A percentile compares a stretch with the other conserved stretches of the same genome.
phyloP scores from a whole-genome alignment of 495 filamentous ascomycete species.

The Daldinia childiae region DNA sequence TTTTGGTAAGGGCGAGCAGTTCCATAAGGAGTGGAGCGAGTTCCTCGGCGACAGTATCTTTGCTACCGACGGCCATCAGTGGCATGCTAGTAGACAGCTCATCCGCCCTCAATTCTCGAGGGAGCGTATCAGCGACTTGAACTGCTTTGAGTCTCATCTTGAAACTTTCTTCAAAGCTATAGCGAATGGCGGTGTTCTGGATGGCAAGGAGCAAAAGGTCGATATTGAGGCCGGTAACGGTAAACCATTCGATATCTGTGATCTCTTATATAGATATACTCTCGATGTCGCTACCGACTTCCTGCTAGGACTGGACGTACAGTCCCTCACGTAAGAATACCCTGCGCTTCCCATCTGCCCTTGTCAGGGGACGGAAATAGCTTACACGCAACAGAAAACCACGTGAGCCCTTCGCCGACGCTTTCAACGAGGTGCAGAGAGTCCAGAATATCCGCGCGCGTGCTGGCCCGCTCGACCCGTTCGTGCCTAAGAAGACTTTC shows the following conservation, averaged over 20 bases:
- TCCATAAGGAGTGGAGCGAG: constrained; percentile 74
- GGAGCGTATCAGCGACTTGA: constrained; percentile 80
- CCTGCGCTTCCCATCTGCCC: constrained; percentile 1
- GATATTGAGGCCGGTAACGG: constrained; percentile 59
- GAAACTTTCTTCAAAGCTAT: constrained; percentile 69
- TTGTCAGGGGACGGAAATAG: constrained; percentile 17
- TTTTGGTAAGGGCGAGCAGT: constrained; percentile 75
- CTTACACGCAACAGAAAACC: constrained; percentile 47
- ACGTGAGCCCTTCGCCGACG: constrained; percentile 69
- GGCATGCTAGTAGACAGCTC: constrained; percentile 79
- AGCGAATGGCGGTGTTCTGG: constrained; percentile 62
- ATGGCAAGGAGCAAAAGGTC: constrained; percentile 54
- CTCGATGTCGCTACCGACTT: constrained; percentile 88
- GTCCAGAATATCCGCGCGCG: constrained; percentile 70
- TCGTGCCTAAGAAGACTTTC: constrained; percentile 69
- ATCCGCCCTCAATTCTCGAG: constrained; percentile 86
- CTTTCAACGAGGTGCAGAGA: constrained; percentile 76
- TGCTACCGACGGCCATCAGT: constrained; percentile 74
- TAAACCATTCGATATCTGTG: constrained; percentile 70
- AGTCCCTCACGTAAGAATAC: constrained; percentile 65
- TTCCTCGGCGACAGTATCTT: constrained; percentile 87
- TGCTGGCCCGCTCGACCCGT: constrained; percentile 62
- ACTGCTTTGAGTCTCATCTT: constrained; percentile 81
- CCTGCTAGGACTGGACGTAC: constrained; percentile 78
- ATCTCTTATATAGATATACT: constrained; percentile 82